These are phyloP conservation scores for Nicotiana undulata DNA, from an alignment of 257 asterid genomes.

Conservation along the genomic window DNA sequence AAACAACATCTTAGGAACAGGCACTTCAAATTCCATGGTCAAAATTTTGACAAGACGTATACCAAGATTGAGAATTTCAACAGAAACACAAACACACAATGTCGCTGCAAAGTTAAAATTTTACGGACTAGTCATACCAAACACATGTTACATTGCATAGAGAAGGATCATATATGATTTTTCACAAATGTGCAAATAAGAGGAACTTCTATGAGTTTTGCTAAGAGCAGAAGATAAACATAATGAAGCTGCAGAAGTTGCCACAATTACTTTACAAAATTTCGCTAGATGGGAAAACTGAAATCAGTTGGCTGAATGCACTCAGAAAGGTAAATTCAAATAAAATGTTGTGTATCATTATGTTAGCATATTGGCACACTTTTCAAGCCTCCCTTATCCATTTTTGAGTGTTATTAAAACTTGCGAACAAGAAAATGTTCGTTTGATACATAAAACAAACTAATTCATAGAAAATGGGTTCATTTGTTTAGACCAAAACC, in stretches of 20 bases:
- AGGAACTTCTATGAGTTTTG: neutral
- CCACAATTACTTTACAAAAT: neutral
- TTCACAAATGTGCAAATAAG: neutral
- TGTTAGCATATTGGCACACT: neutral
- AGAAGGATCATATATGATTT: neutral
- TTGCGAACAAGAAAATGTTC: neutral
- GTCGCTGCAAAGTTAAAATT: neutral
- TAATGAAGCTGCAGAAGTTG: neutral
- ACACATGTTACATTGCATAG: neutral
- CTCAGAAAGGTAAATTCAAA: neutral
- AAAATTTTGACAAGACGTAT: neutral
- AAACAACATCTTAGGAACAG: neutral
- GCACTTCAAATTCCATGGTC: neutral
- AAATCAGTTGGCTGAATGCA: neutral
- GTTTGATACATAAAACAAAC: neutral
- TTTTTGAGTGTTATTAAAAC: neutral
- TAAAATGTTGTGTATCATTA: neutral
- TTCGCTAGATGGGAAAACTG: neutral
- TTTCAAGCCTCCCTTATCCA: neutral
- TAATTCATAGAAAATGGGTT: neutral
- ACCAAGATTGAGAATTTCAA: neutral
- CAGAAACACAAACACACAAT: neutral
- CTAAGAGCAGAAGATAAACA: neutral
- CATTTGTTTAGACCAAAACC: neutral
- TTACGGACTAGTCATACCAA: neutral